Conservation (phyloP, 345 rosid genomes). For the Eucalyptus decipiens region DNA sequence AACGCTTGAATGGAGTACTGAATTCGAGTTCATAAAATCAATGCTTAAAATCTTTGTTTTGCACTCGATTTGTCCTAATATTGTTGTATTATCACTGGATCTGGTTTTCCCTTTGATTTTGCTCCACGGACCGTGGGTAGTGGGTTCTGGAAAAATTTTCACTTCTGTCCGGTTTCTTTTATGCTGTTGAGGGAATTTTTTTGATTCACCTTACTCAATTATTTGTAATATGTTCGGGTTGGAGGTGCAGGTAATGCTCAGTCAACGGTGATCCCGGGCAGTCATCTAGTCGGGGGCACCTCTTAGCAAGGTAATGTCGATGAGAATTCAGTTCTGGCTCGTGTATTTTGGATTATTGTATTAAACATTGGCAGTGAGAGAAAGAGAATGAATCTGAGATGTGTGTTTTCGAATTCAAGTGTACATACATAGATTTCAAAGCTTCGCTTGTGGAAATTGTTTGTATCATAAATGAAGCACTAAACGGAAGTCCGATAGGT, state of each 20-base stretch:
- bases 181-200: not conserved
- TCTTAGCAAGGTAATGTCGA: slow-evolving; percentile 5
- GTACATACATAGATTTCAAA: not conserved
- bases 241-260: not conserved
- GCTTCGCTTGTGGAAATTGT: not conserved
- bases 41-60: too few relatives aligned
- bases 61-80: too few relatives aligned
- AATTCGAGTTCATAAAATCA: too few relatives aligned
- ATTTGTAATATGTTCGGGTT: not conserved
- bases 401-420: not conserved
- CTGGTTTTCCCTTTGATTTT: too few relatives aligned
- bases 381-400: not conserved
- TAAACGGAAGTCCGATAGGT: not conserved
- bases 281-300: slow-evolving; percentile 11
- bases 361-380: not conserved
- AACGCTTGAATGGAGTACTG: too few relatives aligned
- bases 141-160: not conserved
- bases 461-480: not conserved
- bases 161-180: not conserved
- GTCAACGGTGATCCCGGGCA: not conserved
- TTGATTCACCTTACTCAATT: not conserved
- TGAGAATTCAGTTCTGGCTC: not conserved
- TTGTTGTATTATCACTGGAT: too few relatives aligned
- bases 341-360: not conserved
- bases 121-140: not conserved